Base-by-base conservation (phyloP, 805 yeast genomes). In the Ogataea nonfermentans region DNA sequence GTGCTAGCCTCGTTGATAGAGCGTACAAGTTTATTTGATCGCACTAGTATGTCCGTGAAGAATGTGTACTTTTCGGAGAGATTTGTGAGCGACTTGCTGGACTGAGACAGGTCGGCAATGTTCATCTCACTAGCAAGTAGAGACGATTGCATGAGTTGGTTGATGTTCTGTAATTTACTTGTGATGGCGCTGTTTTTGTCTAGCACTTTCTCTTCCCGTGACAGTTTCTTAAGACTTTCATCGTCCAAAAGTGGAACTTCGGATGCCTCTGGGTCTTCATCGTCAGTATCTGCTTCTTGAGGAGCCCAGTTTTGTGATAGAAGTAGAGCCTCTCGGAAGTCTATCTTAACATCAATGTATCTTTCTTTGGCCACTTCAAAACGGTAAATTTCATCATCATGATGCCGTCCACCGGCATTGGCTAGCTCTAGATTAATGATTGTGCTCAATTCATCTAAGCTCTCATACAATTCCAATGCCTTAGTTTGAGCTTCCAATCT, bases 1-100 rank as follows among this genome's bases (percentile, higher is more conserved):
- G 66, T 62, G 47, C 76, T 78, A 37, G 76, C 73, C 47, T 70
- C 73, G 45, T 76, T 78, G 29, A 76, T 75, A 34, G 71, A 66
- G 46, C 64, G 66, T 28, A 76, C 78, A 28, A 76, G 64, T 16
- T 66, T 65, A 32, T 64, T 66, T 1, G 79, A 71, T 37, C 61
- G 67, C 34, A 57, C 49, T 25, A 76, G 53, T 6, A 75, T 52
- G 26, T 61, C 63, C 15, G 64, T 66, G 52, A 76, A 71, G 32
- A 61, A 60, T 13, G 58, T 61, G 48, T 72, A 67, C 35, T 68
- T 66, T 10, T 66, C 65, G 38, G 75, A 68, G 40, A 75, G 58
- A 8, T 54, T 48, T 9, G 57, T 40, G 40, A 76, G 55, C 26
- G 69, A 71, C 20, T 65, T 54, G 0, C 76, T 62, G 23, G 78